Conservation (phyloP, 352 stramenopile genomes). For the Globisporangium middletonii region DNA sequence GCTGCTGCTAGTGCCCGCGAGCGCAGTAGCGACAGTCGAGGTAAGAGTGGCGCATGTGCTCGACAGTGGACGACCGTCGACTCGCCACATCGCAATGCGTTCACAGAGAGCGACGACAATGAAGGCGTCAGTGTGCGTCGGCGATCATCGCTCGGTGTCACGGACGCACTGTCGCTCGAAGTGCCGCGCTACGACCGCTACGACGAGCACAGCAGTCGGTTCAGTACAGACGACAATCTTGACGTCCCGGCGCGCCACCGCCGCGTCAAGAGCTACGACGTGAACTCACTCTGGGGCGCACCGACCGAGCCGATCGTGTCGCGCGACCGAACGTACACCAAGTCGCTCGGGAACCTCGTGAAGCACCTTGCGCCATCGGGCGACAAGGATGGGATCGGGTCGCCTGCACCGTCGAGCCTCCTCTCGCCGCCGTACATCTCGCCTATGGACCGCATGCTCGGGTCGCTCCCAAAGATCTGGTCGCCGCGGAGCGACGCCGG, state of each 20-base stretch:
- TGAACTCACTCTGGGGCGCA: conserved; percentile 19
- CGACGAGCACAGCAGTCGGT: conserved; percentile 15
- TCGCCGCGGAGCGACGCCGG: conserved; percentile 49
- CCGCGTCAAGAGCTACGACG: conserved; percentile 49
- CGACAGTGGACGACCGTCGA: conserved; percentile 1
- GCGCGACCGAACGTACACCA: conserved; percentile 65
- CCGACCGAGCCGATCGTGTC: conserved; percentile 17
- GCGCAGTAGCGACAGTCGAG: background rate
- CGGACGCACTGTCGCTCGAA: conserved; percentile 42
- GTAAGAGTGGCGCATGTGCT: background rate
- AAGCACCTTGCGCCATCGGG: conserved; percentile 64
- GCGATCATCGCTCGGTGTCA: conserved; percentile 14
- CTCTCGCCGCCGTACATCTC: conserved; percentile 37
- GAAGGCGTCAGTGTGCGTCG: conserved; percentile 2
- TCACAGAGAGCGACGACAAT: conserved; percentile 2
- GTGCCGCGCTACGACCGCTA: conserved; percentile 27
- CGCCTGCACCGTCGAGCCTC: conserved; percentile 5
- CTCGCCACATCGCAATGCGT: background rate
- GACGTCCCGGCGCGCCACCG: conserved; percentile 19
- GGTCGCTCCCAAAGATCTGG: conserved; percentile 58
- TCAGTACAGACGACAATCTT: background rate
- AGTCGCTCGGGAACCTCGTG: conserved; percentile 71
- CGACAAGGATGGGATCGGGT: conserved; percentile 16
- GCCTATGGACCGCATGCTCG: conserved; percentile 35
- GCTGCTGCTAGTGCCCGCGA: background rate